Conservation (phyloP, 129 eudicot genomes). For the Gnaphalium uliginosum region DNA sequence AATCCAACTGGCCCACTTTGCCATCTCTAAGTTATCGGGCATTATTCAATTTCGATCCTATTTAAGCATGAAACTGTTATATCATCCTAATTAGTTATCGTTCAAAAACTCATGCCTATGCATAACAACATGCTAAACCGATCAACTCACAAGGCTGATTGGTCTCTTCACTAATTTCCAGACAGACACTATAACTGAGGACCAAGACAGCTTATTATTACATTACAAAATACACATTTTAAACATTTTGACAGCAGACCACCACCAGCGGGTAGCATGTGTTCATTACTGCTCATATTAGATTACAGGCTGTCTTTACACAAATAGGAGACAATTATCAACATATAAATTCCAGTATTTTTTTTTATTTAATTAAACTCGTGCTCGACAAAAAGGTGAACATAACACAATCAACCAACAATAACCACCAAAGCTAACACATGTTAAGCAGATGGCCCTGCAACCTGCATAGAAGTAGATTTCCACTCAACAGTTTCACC, state of each 20-base stretch:
- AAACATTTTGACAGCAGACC: conserved; percentile 8
- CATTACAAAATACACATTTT: conserved; percentile 16
- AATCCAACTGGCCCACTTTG: too few relatives aligned
- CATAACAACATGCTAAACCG: neutral
- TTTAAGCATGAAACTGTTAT: neutral
- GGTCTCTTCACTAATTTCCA: neutral
- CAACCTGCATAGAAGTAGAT: conserved; percentile 41
- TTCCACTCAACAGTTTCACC: conserved; percentile 61
- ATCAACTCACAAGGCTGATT: neutral
- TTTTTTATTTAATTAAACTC: conserved; percentile 15
- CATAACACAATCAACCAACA: conserved; percentile 15
- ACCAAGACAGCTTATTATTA: conserved; percentile 1
- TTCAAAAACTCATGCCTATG: neutral
- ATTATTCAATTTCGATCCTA: neutral
- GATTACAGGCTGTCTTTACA: conserved; percentile 27
- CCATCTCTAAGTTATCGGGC: neutral
- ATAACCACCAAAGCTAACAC: conserved; percentile 13
- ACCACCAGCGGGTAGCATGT: neutral
- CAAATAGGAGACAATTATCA: conserved; percentile 24
- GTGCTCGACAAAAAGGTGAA: conserved; percentile 11
- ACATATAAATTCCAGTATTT: neutral
- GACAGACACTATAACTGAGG: neutral
- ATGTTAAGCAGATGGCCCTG: conserved; percentile 43
- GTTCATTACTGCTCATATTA: neutral
- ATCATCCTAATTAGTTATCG: neutral